Evolutionary conservation across 1,139 yeast species (phyloP), one percentile per base, ranked within the genome.

Genomic region (Sugiyamaella castrensis): DNA sequence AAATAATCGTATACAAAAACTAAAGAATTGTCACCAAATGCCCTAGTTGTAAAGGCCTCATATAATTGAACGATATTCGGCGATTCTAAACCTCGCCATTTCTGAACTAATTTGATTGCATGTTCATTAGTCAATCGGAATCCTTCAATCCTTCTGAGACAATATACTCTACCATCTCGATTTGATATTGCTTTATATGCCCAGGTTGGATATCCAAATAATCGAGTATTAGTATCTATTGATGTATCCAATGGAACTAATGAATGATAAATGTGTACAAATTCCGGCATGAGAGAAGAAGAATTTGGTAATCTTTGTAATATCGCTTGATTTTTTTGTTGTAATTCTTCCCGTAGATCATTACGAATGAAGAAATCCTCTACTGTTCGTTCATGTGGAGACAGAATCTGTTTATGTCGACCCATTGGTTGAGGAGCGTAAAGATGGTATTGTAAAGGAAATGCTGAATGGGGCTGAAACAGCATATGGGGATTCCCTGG

Each of bases 371-470:
- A 91, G 65, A 91, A 74, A 53, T 77, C 79, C 52, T 79, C 79
- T 4, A 84, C 79, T 37, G 79, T 80, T 43, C 88, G 77, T 67
- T 88, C 91, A 64, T 88, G 81, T 1, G 86, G 79, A 38, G 79
- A 76, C 53, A 84, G 69, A 15, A 38, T 28, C 26, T 46, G 43
- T 28, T 31, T 52, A 43, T 48, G 68, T 56, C 86, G 80, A 27
- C 91, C 91, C 4, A 95, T 94, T 2, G 95, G 87, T 15, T 80
- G 79, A 1, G 98, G 97, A 0, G 97, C 95, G 67, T 91, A 91
- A 43, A 89, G 69, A 67, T 91, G 96, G 63, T 87, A 87, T 61
- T 89, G 92, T 43, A 88, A 71, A 1, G 96, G 92, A 58, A 74
- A 84, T 11, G 56, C 48, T 8, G 57, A 44, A 30, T 55, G 61